Evolutionary conservation across 2,329 filamentous ascomycete species (phyloP), one percentile per base, ranked within the genome.

Genomic region (Drechslera avenae): DNA sequence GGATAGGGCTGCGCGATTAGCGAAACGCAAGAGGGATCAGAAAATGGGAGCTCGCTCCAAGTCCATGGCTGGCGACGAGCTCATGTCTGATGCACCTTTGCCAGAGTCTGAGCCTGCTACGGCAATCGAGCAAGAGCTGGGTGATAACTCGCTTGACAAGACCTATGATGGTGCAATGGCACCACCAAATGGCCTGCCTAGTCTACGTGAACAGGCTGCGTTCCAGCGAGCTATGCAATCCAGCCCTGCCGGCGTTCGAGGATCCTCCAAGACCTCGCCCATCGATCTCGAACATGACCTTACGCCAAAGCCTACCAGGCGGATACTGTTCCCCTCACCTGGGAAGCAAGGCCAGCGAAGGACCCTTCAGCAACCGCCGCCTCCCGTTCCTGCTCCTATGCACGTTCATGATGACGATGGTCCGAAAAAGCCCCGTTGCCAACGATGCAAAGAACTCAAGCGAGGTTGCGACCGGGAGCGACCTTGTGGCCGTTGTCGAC

Each of bases 311-410:
- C 80, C 83, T 17, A 91, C 88, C 0, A 81, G 88, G 53, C 81
- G 90, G 50, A 73, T 92, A 2, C 78, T 94, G 1, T 94, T 94
- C 64, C 88, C 90, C 1, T 91, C 88, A 0, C 89, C 89, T 2
- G 81, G 86, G 35, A 88, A 87, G 58, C 82, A 85, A 23, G 83
- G 81, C 30, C 78, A 83, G 37, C 75, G 81, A 1, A 90, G 85
- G 66, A 81, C 83, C 17, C 77, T 90, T 40, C 83, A 86, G 69
- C 72, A 28, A 43, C 58, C 46, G 10, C 35, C 46, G 14, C 48
- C 52, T 8, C 47, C 56, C 21, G 39, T 50, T 8, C 36, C 50
- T 17, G 23, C 36, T 30, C 42, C 33, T 16, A 55, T 30, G 48
- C 46, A 44, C 16, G 28, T 43, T 23, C 53, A 40, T 32, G 56